Percentiles rank a stretch among this genome's conserved stretches.
Conservation (phyloP, 768 basidiomycete species). For the Daedaleopsis nitida region DNA sequence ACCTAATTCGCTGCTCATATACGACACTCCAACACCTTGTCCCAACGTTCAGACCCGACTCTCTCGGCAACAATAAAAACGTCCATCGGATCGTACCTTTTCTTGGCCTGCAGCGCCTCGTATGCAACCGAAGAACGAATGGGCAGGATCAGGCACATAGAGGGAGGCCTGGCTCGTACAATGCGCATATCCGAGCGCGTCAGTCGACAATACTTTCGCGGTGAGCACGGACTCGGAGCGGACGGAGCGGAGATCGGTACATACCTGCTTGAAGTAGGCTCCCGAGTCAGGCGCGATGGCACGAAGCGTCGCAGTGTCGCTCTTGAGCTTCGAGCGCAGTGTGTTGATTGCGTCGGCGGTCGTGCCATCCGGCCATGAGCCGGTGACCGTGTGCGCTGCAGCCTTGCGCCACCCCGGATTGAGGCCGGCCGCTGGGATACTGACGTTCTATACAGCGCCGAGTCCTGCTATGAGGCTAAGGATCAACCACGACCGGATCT, state of each 20-base stretch:
- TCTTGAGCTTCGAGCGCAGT: slow-evolving; percentile 15
- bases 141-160: slow-evolving; percentile 41
- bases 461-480: slow-evolving; percentile 44
- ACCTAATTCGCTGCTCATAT: not conserved
- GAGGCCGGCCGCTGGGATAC: slow-evolving; percentile 42
- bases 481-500: slow-evolving; percentile 23
- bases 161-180: slow-evolving; percentile 38
- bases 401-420: slow-evolving; percentile 55
- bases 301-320: slow-evolving; percentile 27
- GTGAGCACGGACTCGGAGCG: too few species aligned
- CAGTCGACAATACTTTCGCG: too few species aligned
- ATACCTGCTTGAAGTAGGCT: slow-evolving; percentile 52
- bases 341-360: slow-evolving; percentile 18
- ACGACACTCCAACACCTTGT: slow-evolving; percentile 29
- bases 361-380: slow-evolving; percentile 25
- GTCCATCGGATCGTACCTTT: slow-evolving; percentile 43
- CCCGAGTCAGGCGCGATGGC: slow-evolving; percentile 36
- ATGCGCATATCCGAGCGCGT: too few species aligned
- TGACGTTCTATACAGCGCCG: slow-evolving; percentile 42
- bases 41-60: slow-evolving; percentile 55
- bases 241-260: not conserved
- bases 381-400: slow-evolving; percentile 32
- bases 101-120: slow-evolving; percentile 36
- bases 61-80: slow-evolving; percentile 49
- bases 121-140: slow-evolving; percentile 51